Conservation (phyloP, 2,329 filamentous ascomycete species). For the Seiridium cupressi region DNA sequence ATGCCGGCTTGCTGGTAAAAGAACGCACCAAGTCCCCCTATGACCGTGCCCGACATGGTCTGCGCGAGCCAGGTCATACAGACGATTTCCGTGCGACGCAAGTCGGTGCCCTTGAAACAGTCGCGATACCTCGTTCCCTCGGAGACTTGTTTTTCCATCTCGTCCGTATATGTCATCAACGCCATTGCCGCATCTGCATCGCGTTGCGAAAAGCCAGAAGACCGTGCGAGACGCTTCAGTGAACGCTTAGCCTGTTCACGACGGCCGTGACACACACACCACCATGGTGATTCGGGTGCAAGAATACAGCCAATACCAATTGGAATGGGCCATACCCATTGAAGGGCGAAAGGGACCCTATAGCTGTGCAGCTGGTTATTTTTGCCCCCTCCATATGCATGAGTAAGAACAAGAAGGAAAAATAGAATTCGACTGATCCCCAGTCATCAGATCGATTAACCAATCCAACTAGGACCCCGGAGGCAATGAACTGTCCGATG, state of each 20-base stretch:
- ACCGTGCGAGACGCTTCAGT: conserved; percentile 28
- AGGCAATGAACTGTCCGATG: conserved; percentile 36
- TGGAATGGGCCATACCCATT: conserved; percentile 41
- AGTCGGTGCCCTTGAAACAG: conserved; percentile 44
- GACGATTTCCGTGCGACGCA: conserved; percentile 42
- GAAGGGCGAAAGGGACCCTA: conserved; percentile 40
- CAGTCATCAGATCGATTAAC: conserved; percentile 28
- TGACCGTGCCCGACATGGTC: conserved; percentile 25
- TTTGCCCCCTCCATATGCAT: too few relatives aligned
- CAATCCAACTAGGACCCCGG: conserved; percentile 32
- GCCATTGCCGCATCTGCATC: conserved; percentile 35
- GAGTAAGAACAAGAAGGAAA: too few relatives aligned
- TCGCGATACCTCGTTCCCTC: conserved; percentile 41
- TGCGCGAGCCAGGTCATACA: conserved; percentile 33
- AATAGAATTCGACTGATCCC: conserved; percentile 17
- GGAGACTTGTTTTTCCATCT: conserved; percentile 37
- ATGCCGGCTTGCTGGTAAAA: conserved; percentile 36
- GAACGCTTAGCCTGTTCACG: conserved; percentile 32
- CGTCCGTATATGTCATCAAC: conserved; percentile 44
- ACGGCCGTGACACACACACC: conserved; percentile 37
- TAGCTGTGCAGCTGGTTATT: conserved; percentile 9
- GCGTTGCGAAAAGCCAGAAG: conserved; percentile 26
- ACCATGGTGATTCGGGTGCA: conserved; percentile 47
- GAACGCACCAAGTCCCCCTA: conserved; percentile 32
- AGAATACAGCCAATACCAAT: conserved; percentile 35